Evolutionary conservation across 2,329 filamentous ascomycete species (phyloP).

Genomic region (Penicillium sp.): DNA sequence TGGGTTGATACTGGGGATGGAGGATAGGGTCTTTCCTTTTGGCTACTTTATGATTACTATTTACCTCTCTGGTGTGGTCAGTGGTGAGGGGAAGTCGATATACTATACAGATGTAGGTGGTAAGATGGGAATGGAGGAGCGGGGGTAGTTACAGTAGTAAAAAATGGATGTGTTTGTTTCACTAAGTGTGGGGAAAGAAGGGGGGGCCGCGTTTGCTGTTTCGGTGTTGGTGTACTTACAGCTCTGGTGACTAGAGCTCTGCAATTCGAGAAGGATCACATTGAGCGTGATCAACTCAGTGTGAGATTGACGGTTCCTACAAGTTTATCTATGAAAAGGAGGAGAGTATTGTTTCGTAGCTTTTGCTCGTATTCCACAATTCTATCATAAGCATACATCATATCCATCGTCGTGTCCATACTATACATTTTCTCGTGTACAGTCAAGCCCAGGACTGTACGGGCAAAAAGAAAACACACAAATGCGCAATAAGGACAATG

Average conservation of each 20-base stretch:
- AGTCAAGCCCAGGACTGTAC: constrained; percentile 1
- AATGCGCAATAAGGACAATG: neutral
- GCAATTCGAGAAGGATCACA: neutral
- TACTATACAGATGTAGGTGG: neutral
- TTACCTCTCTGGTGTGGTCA: neutral
- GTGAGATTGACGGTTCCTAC: neutral
- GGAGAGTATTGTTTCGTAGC: neutral
- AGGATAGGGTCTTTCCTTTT: neutral
- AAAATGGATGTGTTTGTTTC: neutral
- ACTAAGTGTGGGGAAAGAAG: neutral
- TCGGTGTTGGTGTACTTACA: neutral
- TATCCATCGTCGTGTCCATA: neutral
- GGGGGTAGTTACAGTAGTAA: neutral
- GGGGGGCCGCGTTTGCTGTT: neutral
- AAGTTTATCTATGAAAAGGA: neutral
- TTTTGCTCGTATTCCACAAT: neutral
- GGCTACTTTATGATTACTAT: neutral
- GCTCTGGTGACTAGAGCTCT: neutral
- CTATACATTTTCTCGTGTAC: constrained; percentile 3
- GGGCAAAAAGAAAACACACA: neutral
- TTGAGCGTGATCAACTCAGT: neutral
- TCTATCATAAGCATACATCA: constrained; percentile 6
- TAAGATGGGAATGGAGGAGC: neutral
- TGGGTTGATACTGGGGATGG: neutral
- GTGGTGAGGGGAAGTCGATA: neutral